Evolutionary conservation across 345 rosid genomes (phyloP).

Genomic region (Trapa incisa): DNA sequence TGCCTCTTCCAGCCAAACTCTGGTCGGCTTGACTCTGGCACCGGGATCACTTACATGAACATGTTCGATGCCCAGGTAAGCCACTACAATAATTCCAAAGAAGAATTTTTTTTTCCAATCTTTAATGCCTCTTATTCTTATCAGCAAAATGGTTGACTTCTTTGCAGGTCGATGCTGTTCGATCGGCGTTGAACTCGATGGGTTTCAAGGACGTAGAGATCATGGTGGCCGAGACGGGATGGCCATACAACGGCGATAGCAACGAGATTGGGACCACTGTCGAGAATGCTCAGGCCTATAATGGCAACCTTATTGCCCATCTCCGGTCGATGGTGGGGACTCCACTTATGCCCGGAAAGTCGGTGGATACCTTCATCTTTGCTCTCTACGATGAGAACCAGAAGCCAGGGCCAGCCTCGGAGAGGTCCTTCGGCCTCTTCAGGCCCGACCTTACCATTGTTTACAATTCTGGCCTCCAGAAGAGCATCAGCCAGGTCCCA

Average conservation of each 20-base stretch:
- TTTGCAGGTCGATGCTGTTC: conserved; percentile 9
- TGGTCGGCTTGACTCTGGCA: conserved; percentile 67
- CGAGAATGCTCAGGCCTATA: conserved; percentile 72
- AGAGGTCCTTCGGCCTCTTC: conserved; percentile 60
- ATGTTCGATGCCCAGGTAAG: conserved; percentile 98
- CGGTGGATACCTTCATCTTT: conserved; percentile 69
- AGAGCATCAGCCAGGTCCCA: conserved; percentile 15
- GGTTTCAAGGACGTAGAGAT: conserved; percentile 8
- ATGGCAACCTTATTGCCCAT: conserved; percentile 67
- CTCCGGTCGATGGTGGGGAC: conserved; percentile 62
- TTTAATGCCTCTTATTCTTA: too few relatives aligned
- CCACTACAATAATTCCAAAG: not conserved
- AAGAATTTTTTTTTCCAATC: too few relatives aligned
- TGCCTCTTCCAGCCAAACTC: conserved; percentile 86
- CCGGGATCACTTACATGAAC: conserved; percentile 78
- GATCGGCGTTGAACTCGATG: conserved; percentile 5
- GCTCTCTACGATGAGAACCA: conserved; percentile 72
- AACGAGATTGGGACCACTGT: conserved; percentile 44
- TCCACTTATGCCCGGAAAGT: conserved; percentile 77
- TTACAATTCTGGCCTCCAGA: conserved; percentile 57
- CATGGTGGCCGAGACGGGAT: conserved; percentile 9
- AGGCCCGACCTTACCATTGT: conserved; percentile 56
- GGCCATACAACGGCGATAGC: conserved; percentile 54
- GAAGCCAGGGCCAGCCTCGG: conserved; percentile 60
- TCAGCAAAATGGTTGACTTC: not conserved